A percentile compares a stretch with the other conserved stretches of the same genome.
These are phyloP conservation scores for Tetrahymena malaccensis DNA, from an alignment of 73 alveolate species.

Conservation along the genomic window DNA sequence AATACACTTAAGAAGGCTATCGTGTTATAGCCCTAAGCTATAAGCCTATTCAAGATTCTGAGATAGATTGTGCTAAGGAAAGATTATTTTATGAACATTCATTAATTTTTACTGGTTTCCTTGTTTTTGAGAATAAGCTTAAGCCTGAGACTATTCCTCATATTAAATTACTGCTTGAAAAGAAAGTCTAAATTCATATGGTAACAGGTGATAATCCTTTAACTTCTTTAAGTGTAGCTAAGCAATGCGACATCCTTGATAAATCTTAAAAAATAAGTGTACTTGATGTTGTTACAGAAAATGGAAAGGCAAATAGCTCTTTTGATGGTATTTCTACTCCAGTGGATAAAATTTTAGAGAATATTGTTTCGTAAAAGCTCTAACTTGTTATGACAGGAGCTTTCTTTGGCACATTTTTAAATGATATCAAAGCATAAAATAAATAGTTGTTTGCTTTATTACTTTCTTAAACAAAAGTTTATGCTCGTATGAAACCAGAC, in stretches of 20 bases:
- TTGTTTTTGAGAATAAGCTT: constrained; percentile 67
- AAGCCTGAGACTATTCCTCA: constrained; percentile 55
- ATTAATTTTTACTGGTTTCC: constrained; percentile 68
- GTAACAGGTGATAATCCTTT: constrained; percentile 56
- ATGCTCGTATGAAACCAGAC: constrained; percentile 81
- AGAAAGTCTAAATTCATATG: constrained; percentile 21
- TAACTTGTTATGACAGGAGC: constrained; percentile 17
- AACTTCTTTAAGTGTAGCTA: constrained; percentile 45
- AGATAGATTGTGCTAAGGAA: constrained; percentile 46
- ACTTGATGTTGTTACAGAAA: not conserved
- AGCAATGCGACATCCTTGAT: constrained; percentile 13
- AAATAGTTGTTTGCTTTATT: not conserved
- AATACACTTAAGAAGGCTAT: constrained; percentile 73
- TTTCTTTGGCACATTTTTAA: constrained; percentile 6
- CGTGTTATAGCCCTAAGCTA: constrained; percentile 22
- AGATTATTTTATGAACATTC: constrained; percentile 49
- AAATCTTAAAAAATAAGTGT: not conserved
- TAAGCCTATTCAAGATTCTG: constrained; percentile 31
- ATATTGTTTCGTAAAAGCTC: not conserved
- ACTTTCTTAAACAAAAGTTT: constrained; percentile 46
- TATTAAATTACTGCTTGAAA: not conserved
- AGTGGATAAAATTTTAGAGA: not conserved
- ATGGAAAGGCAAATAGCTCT: not conserved
- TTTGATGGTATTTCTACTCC: not conserved
- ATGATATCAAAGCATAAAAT: not conserved